Evolutionary conservation across 352 stramenopile genomes (phyloP).

Genomic region (Phytophthora meadii): DNA sequence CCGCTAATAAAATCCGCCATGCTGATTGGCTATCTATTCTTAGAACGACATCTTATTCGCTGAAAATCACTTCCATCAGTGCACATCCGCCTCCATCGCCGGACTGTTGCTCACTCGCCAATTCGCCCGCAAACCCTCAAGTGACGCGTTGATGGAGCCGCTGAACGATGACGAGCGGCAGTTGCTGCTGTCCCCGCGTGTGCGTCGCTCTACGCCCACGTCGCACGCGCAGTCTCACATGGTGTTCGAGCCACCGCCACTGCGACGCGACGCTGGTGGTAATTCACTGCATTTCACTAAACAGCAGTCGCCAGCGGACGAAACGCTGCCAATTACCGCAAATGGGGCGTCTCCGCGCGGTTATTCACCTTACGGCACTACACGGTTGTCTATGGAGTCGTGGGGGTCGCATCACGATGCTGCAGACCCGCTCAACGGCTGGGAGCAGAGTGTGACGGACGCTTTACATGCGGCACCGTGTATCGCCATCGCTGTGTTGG

Average conservation of each 20-base stretch:
- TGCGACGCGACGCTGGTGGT: slow-evolving; percentile 64
- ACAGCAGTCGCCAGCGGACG: slow-evolving; percentile 22
- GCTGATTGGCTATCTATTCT: background rate
- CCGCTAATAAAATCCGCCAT: background rate
- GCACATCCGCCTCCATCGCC: slow-evolving; percentile 5
- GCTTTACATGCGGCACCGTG: slow-evolving; percentile 53
- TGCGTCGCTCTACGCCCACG: slow-evolving; percentile 12
- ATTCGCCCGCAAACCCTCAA: slow-evolving; percentile 4
- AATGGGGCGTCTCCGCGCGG: slow-evolving; percentile 28
- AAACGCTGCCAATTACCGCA: slow-evolving; percentile 31
- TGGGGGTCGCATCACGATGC: slow-evolving; percentile 21
- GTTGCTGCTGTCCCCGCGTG: slow-evolving; percentile 25
- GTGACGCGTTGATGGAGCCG: slow-evolving; percentile 25
- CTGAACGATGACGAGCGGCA: slow-evolving; percentile 31
- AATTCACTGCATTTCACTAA: slow-evolving; percentile 58
- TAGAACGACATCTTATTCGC: slow-evolving; percentile 14
- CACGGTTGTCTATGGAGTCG: slow-evolving; percentile 20
- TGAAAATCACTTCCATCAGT: slow-evolving; percentile 18
- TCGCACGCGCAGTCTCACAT: slow-evolving; percentile 38
- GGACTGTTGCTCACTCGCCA: slow-evolving; percentile 16
- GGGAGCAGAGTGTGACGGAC: slow-evolving; percentile 36
- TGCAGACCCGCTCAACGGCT: slow-evolving; percentile 29
- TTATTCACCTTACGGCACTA: slow-evolving; percentile 29
- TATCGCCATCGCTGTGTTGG: slow-evolving; percentile 73
- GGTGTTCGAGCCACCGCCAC: slow-evolving; percentile 73